Evolutionary conservation across 2,329 filamentous ascomycete species (phyloP).

Genomic region (Xylariaceae sp.): DNA sequence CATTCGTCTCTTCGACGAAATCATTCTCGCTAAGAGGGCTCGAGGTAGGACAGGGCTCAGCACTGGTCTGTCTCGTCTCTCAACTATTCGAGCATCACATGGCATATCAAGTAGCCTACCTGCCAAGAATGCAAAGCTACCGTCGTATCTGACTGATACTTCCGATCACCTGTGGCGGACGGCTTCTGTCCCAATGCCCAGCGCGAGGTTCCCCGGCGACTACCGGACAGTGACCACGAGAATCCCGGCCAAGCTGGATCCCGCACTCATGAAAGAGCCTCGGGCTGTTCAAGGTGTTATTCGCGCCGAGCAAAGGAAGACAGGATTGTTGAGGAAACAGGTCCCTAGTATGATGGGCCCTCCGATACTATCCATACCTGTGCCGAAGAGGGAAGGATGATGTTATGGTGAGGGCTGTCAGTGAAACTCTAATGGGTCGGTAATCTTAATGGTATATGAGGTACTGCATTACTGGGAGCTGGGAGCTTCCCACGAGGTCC

Average conservation of each 20-base stretch:
- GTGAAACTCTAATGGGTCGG: too few relatives aligned
- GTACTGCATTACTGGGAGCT: too few relatives aligned
- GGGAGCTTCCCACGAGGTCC: too few relatives aligned
- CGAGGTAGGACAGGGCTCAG: conserved; percentile 63
- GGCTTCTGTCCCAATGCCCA: conserved; percentile 56
- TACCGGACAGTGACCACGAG: conserved; percentile 59
- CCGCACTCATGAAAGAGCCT: conserved; percentile 85
- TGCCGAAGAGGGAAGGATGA: conserved; percentile 11
- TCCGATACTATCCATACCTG: conserved; percentile 24
- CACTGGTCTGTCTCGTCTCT: conserved; percentile 59
- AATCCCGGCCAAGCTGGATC: conserved; percentile 79
- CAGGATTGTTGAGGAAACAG: conserved; percentile 53
- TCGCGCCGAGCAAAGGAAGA: conserved; percentile 48
- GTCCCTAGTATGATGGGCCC: conserved; percentile 39
- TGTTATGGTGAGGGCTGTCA: too few relatives aligned
- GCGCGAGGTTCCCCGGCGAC: conserved; percentile 58
- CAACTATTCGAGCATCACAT: conserved; percentile 55
- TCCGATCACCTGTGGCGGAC: conserved; percentile 78
- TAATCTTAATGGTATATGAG: too few relatives aligned
- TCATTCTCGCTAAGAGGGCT: conserved; percentile 73
- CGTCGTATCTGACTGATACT: conserved; percentile 66
- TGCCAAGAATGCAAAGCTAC: conserved; percentile 36
- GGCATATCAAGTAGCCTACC: conserved; percentile 43
- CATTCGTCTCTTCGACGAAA: conserved; percentile 77
- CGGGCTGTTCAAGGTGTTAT: conserved; percentile 87